These are phyloP conservation scores for Apiospora marii DNA, from an alignment of 2,329 filamentous ascomycete genomes.

Conservation along the genomic window DNA sequence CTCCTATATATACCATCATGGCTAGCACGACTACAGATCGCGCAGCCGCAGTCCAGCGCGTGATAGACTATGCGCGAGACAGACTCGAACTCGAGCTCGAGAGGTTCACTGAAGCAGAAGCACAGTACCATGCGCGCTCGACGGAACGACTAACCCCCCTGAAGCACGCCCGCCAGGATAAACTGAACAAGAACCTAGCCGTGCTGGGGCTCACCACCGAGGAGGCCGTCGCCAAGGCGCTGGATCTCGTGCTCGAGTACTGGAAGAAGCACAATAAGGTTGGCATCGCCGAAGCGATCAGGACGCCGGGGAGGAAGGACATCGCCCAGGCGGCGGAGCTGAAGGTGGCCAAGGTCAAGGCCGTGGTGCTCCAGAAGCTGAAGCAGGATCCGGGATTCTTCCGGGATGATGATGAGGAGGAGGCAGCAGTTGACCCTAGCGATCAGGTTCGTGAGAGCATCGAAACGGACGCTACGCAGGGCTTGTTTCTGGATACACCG, in stretches of 20 bases:
- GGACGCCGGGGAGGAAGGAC: background rate
- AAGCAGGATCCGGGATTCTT: background rate
- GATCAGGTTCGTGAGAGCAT: too few species aligned
- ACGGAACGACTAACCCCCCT: background rate
- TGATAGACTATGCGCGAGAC: background rate
- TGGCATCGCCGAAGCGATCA: background rate
- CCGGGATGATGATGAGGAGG: background rate
- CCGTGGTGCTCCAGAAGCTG: background rate
- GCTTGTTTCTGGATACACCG: background rate
- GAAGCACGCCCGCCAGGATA: background rate
- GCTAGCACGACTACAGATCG: background rate
- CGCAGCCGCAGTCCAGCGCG: background rate
- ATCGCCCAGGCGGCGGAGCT: background rate
- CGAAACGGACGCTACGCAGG: background rate
- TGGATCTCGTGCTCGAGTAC: background rate
- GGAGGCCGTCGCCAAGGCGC: background rate
- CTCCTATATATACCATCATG: background rate
- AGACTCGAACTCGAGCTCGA: background rate
- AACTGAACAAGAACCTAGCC: background rate
- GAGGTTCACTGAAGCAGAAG: background rate
- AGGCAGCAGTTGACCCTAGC: background rate
- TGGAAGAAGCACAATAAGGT: background rate
- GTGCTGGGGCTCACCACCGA: background rate
- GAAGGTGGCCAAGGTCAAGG: background rate
- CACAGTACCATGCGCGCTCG: background rate